Evolutionary conservation across 2,329 filamentous ascomycete species (phyloP), one percentile per base, ranked within the genome.

Genomic region (Rhytidhysteron rufulum): DNA sequence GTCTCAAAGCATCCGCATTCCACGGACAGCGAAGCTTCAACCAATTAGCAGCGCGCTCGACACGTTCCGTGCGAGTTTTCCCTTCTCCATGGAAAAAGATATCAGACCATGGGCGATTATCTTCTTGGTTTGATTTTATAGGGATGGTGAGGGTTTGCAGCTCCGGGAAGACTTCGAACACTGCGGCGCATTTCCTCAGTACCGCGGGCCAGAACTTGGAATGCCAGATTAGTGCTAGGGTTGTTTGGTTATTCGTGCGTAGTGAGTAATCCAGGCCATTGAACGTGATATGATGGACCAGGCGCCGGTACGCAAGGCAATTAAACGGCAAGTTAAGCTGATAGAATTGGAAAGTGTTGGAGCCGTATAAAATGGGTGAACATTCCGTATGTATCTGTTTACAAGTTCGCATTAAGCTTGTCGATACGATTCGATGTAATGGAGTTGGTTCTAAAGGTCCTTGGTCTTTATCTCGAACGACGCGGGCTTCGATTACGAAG

Each of bases 351-450:
- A 76, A 77, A 18, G 62, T 64, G 48, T 77, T 77, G 15, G 49
- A 46, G 20, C 66, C 63, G 43, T 76, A 78, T 4, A 78, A 60
- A 4, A 76, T 61, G 3, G 66, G 64, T 4, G 57, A 58, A 8
- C 60, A 60, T 54, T 75, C 72, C 17, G 50, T 36, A 42, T 71
- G 55, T 24, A 71, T 54, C 40, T 69, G 70, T 20, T 60, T 60
- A 51, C 66, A 72, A 4, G 65, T 65, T 16, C 48, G 51, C 9
- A 74, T 20, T 4, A 63, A 38, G 11, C 50, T 41, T 25, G 47
- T 47, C 2, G 57, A 49, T 5, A 60, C 44, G 7, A 34, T 30
- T 13, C 40, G 45, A 19, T 33, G 34, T 3, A 62, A 31, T 8
- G 44, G 43, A 16, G 47, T 44, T 2, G 59, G 59, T 31, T 58